Base-by-base conservation (phyloP, 805 yeast genomes). In the Babjeviella inositovora region DNA sequence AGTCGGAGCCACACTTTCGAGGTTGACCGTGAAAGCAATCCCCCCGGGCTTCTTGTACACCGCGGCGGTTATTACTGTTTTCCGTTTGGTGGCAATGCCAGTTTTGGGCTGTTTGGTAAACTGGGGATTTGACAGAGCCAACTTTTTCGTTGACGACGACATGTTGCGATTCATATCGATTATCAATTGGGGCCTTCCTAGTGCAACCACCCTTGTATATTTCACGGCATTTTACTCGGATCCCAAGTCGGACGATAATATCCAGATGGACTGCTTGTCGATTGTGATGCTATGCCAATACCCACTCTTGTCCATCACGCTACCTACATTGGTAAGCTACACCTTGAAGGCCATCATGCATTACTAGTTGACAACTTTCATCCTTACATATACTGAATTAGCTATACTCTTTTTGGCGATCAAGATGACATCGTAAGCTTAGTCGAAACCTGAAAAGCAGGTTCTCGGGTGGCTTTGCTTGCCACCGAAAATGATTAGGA, bases 191-290 rank as follows among this genome's bases (percentile, higher is more conserved):
- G 74, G 87, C 0, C 62, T 81, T 28, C 97, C 97, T 0, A 73
- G 80, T 24, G 92, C 95, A 1, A 87, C 96, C 0, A 62, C 90
- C 0, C 73, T 82, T 38, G 73, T 87, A 9, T 87, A 84, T 45
- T 61, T 85, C 33, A 85, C 97, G 2, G 87, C 94, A 3, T 71
- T 81, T 39, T 80, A 74, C 45, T 71, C 85, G 1, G 92, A 90
- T 10, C 67, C 75, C 3, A 51, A 42, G 16, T 38, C 56, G 5
- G 53, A 55, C 3, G 58, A 55, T 17, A 67, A 60, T 32, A 32
- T 63, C 9, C 85, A 84, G 44, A 71, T 87, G 73, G 93, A 87
- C 42, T 77, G 92, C 41, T 57, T 82, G 24, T 90, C 95, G n/a
- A 39, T 62, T 5, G 57, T 57, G 23, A 37, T 64, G 24, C 56